Conservation (phyloP, 2,329 filamentous ascomycete species). For the Fusarium algeriense region DNA sequence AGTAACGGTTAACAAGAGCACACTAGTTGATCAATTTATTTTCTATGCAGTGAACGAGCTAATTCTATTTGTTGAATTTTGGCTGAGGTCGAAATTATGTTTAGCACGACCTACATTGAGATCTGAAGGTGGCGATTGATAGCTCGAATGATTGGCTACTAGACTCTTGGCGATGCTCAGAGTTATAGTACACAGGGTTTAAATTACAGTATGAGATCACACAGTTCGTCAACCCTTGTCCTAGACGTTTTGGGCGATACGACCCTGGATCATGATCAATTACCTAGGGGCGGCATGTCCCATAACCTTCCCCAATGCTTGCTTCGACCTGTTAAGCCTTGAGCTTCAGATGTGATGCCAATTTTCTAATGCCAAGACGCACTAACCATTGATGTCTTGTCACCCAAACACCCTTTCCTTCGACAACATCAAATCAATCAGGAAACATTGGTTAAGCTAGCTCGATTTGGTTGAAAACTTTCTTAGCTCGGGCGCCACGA, state of each 20-base stretch:
- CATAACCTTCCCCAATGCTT: neutral
- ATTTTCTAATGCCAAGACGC: neutral
- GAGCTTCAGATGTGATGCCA: neutral
- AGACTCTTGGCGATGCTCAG: conserved; percentile 9
- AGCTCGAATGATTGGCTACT: conserved; percentile 3
- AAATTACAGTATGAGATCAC: neutral
- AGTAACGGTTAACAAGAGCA: neutral
- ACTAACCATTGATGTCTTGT: too few relatives aligned
- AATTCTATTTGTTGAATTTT: too few relatives aligned
- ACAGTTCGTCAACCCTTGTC: neutral
- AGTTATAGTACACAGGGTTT: neutral
- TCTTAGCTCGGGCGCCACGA: neutral
- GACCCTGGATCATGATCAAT: neutral
- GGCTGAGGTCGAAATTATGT: conserved; percentile 22
- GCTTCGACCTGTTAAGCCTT: neutral
- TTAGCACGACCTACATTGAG: neutral
- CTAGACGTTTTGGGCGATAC: neutral
- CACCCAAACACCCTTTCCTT: too few relatives aligned
- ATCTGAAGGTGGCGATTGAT: neutral
- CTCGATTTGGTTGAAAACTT: neutral
- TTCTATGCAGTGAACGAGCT: too few relatives aligned
- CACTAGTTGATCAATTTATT: too few relatives aligned
- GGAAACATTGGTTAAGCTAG: neutral
- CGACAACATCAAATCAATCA: too few relatives aligned
- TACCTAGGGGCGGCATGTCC: neutral